These are phyloP conservation scores for Eutypa lata DNA, from an alignment of 2,329 filamentous ascomycete species.

Conservation along the genomic window DNA sequence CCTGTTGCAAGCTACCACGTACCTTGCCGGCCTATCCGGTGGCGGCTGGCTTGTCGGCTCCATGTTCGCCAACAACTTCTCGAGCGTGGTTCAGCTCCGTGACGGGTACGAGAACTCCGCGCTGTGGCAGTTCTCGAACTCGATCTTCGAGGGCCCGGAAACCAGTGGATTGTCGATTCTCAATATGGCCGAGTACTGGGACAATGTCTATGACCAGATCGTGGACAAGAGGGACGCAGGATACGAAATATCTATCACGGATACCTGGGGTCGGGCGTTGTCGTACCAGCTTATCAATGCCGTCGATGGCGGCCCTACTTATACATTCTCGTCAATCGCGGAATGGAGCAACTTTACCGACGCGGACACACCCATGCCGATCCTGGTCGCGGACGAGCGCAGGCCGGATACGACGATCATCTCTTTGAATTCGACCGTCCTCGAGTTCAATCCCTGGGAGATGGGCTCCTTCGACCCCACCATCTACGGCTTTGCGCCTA, in stretches of 20 bases:
- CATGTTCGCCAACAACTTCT: slow-evolving; percentile 74
- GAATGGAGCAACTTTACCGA: not conserved
- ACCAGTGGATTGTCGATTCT: slow-evolving; percentile 23
- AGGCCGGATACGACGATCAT: slow-evolving; percentile 59
- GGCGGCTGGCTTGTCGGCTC: slow-evolving; percentile 75
- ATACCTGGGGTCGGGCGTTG: slow-evolving; percentile 70
- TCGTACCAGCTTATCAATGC: slow-evolving; percentile 71
- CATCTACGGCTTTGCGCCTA: slow-evolving; percentile 66
- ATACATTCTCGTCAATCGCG: not conserved
- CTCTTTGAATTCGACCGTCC: slow-evolving; percentile 69
- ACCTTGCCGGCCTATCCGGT: slow-evolving; percentile 70
- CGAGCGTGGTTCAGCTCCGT: slow-evolving; percentile 46
- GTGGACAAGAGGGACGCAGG: slow-evolving; percentile 59
- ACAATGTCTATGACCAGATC: slow-evolving; percentile 56
- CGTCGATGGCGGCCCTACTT: slow-evolving; percentile 56
- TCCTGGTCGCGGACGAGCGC: slow-evolving; percentile 69
- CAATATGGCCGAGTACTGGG: slow-evolving; percentile 52
- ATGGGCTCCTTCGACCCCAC: slow-evolving; percentile 75
- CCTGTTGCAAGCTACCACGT: slow-evolving; percentile 67
- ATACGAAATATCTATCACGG: slow-evolving; percentile 65
- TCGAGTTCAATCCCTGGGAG: slow-evolving; percentile 77
- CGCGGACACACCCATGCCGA: slow-evolving; percentile 66
- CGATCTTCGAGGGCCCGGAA: slow-evolving; percentile 32
- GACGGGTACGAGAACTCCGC: slow-evolving; percentile 26
- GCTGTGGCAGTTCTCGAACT: slow-evolving; percentile 35